Evolutionary conservation across 495 filamentous ascomycete genomes (phyloP).

Genomic region (Melanomma pulvis-pyrius): DNA sequence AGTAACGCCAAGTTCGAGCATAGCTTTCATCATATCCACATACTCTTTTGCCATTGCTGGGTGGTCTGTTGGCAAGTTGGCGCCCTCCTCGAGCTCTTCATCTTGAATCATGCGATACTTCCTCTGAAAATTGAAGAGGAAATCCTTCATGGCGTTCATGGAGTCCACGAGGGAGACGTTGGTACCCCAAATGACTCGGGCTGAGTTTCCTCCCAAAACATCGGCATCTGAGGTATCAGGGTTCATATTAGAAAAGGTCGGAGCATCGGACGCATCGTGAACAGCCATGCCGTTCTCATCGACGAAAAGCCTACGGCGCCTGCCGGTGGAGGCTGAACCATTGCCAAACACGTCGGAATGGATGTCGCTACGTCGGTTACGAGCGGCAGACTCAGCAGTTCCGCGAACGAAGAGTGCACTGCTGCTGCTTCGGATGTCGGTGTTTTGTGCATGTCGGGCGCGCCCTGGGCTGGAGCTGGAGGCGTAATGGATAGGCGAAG

Average conservation of each 20-base stretch:
- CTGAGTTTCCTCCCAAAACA: conserved; percentile 75
- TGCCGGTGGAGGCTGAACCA: conserved; percentile 56
- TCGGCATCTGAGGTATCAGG: conserved; percentile 91
- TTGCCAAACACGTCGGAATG: conserved; percentile 70
- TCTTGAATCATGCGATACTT: conserved; percentile 93
- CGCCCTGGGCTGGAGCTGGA: conserved; percentile 81
- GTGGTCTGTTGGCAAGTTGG: conserved; percentile 58
- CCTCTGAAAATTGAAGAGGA: conserved; percentile 81
- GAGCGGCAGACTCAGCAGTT: conserved; percentile 52
- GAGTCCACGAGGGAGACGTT: conserved; percentile 93
- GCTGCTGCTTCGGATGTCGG: conserved; percentile 70
- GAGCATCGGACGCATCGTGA: conserved; percentile 69
- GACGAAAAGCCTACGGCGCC: conserved; percentile 73
- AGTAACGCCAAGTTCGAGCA: conserved; percentile 80
- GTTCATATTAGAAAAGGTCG: conserved; percentile 83
- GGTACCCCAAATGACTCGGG: conserved; percentile 93
- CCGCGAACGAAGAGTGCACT: conserved; percentile 80
- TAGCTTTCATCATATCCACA: conserved; percentile 81
- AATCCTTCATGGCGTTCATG: conserved; percentile 83
- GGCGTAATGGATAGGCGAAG: conserved; percentile 86
- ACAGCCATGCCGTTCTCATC: conserved; percentile 79
- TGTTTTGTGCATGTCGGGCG: conserved; percentile 55
- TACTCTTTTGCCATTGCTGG: conserved; percentile 74
- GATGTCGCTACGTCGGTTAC: conserved; percentile 74
- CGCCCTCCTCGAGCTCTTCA: conserved; percentile 70